Conservation (phyloP, 495 filamentous ascomycete genomes). For the Hypoxylon trugodes region DNA sequence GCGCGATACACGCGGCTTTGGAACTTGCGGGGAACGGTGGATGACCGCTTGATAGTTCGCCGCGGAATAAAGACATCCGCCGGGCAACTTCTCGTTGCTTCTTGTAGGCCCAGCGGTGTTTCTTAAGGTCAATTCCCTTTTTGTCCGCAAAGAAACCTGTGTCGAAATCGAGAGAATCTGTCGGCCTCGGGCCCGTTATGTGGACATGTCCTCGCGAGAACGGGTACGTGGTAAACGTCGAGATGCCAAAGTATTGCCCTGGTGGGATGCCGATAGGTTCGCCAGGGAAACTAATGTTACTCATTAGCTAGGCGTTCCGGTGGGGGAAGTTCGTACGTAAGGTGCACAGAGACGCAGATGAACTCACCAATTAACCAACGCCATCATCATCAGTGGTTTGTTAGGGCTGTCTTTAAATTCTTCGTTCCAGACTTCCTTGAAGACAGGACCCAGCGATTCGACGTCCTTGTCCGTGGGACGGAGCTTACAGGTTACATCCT, state of each 20-base stretch:
- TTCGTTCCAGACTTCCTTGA: slow-evolving; percentile 44
- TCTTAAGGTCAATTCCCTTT: slow-evolving; percentile 50
- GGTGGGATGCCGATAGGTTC: background rate
- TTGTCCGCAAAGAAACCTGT: slow-evolving; percentile 53
- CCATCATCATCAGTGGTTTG: slow-evolving; percentile 29
- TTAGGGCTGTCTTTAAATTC: slow-evolving; percentile 44
- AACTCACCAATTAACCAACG: background rate
- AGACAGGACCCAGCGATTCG: slow-evolving; percentile 38
- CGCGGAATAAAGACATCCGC: slow-evolving; percentile 58
- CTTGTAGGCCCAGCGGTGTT: slow-evolving; percentile 61
- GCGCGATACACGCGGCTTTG: slow-evolving; percentile 42
- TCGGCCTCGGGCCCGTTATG: slow-evolving; percentile 49
- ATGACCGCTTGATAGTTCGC: slow-evolving; percentile 59
- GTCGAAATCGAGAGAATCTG: slow-evolving; percentile 47
- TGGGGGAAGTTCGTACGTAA: background rate
- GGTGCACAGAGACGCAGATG: background rate
- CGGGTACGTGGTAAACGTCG: slow-evolving; percentile 56
- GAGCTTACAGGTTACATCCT: slow-evolving; percentile 48
- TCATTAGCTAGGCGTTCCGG: background rate
- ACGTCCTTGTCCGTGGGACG: slow-evolving; percentile 46
- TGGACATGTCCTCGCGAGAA: slow-evolving; percentile 62
- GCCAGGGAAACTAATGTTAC: background rate
- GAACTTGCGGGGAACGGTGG: slow-evolving; percentile 57
- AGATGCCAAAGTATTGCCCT: background rate
- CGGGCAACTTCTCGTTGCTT: slow-evolving; percentile 61